These are phyloP conservation scores for Cucurbita moschata DNA, from an alignment of 306 rosid genomes.

Conservation along the genomic window DNA sequence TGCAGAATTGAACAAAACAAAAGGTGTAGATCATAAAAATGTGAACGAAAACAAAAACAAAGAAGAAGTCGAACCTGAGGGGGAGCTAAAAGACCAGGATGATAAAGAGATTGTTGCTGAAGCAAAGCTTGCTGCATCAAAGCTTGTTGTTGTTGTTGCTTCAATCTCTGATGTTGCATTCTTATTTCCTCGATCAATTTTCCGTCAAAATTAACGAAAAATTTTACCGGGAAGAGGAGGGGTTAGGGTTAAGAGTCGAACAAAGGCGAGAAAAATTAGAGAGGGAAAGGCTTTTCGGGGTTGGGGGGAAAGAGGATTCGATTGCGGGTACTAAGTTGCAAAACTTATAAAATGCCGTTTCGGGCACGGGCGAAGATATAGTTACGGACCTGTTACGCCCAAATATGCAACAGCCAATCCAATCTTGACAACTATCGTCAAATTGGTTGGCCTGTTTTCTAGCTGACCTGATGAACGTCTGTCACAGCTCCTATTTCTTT, in stretches of 20 bases:
- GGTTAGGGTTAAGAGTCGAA: slow-evolving; percentile 55
- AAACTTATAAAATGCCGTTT: slow-evolving; percentile 15
- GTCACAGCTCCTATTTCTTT: neutral
- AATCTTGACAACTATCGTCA: neutral
- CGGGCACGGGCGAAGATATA: slow-evolving; percentile 4
- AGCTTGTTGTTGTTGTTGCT: slow-evolving; percentile 89
- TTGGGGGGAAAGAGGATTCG: slow-evolving; percentile 17
- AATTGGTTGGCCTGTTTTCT: neutral
- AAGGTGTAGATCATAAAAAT: neutral
- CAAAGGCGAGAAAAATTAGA: slow-evolving; percentile 7
- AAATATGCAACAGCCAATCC: neutral
- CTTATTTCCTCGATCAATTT: slow-evolving; percentile 14
- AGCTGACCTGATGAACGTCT: neutral
- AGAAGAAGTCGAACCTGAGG: slow-evolving; percentile 57
- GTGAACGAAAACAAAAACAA: neutral
- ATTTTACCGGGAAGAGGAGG: slow-evolving; percentile 18
- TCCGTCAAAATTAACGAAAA: slow-evolving; percentile 9
- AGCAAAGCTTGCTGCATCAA: slow-evolving; percentile 97
- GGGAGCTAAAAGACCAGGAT: slow-evolving; percentile 89
- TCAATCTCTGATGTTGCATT: slow-evolving; percentile 97
- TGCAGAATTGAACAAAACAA: neutral
- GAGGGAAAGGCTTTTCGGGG: slow-evolving; percentile 10
- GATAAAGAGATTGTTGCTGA: slow-evolving; percentile 92
- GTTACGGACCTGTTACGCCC: neutral
- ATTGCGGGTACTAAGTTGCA: neutral